Evolutionary conservation across 345 rosid genomes (phyloP).

Genomic region (Camelina laxa): DNA sequence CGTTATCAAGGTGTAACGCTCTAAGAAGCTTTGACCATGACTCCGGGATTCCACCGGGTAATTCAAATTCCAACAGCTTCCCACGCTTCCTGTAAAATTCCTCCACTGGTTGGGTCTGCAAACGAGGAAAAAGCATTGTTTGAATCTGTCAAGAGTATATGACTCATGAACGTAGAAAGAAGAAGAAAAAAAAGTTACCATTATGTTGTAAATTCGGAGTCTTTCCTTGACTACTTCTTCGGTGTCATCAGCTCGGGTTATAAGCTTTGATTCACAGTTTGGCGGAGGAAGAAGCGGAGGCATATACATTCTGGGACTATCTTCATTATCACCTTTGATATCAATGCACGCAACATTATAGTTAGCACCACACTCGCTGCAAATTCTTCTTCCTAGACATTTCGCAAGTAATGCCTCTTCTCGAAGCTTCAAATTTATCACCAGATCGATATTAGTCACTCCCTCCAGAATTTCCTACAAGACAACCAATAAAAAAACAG

Average conservation of each 20-base stretch:
- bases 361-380: slow-evolving; percentile 89
- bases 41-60: slow-evolving; percentile 97
- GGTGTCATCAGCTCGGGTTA: slow-evolving; percentile 86
- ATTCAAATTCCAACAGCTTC: slow-evolving; percentile 82
- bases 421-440: slow-evolving; percentile 79
- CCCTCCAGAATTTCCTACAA: slow-evolving; percentile 90
- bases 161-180: neutral
- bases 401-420: slow-evolving; percentile 92
- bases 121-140: slow-evolving; percentile 8
- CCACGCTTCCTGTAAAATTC: slow-evolving; percentile 81
- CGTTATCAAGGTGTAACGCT: slow-evolving; percentile 79
- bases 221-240: slow-evolving; percentile 92
- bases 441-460: slow-evolving; percentile 80
- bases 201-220: slow-evolving; percentile 71
- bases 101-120: slow-evolving; percentile 83
- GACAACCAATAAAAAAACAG: neutral
- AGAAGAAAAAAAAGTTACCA: slow-evolving; percentile 49
- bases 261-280: slow-evolving; percentile 78
- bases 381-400: slow-evolving; percentile 95
- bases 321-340: slow-evolving; percentile 71
- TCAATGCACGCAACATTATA: slow-evolving; percentile 87
- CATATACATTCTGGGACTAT: slow-evolving; percentile 84
- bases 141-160: neutral
- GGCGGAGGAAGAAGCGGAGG: slow-evolving; percentile 97
- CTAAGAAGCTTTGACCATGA: slow-evolving; percentile 94